phyloP scores from a whole-genome alignment of 1,139 yeast genomes.

The Saccharomycopsis hybrid region DNA sequence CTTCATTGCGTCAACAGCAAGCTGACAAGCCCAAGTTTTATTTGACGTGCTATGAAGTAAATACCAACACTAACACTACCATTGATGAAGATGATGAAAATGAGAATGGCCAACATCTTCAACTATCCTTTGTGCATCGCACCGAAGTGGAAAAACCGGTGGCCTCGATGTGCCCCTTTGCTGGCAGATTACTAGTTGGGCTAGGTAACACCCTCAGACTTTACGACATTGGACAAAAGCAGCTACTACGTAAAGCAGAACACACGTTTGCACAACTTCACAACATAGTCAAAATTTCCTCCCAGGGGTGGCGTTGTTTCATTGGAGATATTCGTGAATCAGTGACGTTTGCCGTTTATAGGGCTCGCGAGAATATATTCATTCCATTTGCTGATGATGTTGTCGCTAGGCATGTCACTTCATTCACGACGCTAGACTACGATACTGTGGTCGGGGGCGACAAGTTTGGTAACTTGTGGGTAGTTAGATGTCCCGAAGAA shows the following conservation, averaged over 20 bases:
- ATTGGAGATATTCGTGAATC: constrained; percentile 68
- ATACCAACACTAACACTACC: constrained; percentile 27
- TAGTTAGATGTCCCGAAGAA: constrained; percentile 52
- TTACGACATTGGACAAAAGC: constrained; percentile 74
- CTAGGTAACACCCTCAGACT: constrained; percentile 47
- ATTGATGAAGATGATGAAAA: constrained; percentile 34
- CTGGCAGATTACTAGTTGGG: constrained; percentile 59
- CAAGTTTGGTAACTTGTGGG: constrained; percentile 74
- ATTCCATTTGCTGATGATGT: constrained; percentile 66
- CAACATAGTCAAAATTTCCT: constrained; percentile 44
- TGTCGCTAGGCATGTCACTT: constrained; percentile 59
- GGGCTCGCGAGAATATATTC: constrained; percentile 45
- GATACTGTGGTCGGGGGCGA: constrained; percentile 85
- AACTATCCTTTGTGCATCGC: constrained; percentile 48
- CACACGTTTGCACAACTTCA: constrained; percentile 31
- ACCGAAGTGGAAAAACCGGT: constrained; percentile 52
- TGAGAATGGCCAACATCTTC: constrained; percentile 26
- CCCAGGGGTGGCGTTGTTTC: constrained; percentile 54
- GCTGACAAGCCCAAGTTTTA: constrained; percentile 5
- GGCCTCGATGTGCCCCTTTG: constrained; percentile 47
- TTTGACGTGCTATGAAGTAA: constrained; percentile 29
- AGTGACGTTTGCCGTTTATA: constrained; percentile 50
- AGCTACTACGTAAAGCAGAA: constrained; percentile 59
- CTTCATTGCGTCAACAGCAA: too few species aligned
- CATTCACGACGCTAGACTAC: constrained; percentile 56